Evolutionary conservation across 2,329 filamentous ascomycete species (phyloP).

Genomic region (Clonostachys chloroleuca): DNA sequence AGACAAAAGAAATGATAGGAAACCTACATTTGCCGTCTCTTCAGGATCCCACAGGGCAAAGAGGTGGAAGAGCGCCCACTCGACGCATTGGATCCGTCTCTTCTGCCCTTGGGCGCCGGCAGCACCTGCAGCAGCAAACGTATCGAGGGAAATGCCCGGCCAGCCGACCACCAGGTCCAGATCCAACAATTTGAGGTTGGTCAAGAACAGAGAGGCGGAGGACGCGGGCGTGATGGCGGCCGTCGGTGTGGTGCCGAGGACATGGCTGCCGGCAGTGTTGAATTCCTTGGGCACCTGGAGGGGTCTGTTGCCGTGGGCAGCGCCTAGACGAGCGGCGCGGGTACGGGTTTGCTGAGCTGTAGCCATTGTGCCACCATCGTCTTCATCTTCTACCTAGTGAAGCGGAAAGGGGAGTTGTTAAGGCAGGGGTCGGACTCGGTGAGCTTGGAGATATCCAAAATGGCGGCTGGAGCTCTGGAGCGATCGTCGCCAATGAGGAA

Average conservation of each 20-base stretch:
- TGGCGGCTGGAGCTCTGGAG: too few species aligned
- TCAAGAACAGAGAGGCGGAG: constrained; percentile 56
- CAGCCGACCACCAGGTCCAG: constrained; percentile 74
- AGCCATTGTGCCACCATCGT: not conserved
- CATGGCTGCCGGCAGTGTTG: not conserved
- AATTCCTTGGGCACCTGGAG: not conserved
- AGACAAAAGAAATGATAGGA: not conserved
- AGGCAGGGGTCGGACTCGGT: too few species aligned
- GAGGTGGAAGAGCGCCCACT: constrained; percentile 88
- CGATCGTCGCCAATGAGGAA: too few species aligned
- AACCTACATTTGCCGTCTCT: constrained; percentile 65
- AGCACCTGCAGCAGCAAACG: constrained; percentile 55
- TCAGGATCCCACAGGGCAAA: constrained; percentile 80
- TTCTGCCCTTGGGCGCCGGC: constrained; percentile 71
- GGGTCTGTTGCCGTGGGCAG: not conserved
- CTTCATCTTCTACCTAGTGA: too few species aligned
- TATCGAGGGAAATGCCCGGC: constrained; percentile 68
- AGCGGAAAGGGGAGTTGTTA: too few species aligned
- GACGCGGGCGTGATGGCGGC: constrained; percentile 5
- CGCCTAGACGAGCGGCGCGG: not conserved
- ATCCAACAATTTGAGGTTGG: constrained; percentile 78
- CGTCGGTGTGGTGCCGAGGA: not conserved
- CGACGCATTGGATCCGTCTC: constrained; percentile 74
- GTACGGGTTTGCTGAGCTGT: not conserved
- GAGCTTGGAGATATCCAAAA: too few species aligned